Conservation (phyloP, 73 alveolate genomes). For the Paramecium tetraurelia region DNA sequence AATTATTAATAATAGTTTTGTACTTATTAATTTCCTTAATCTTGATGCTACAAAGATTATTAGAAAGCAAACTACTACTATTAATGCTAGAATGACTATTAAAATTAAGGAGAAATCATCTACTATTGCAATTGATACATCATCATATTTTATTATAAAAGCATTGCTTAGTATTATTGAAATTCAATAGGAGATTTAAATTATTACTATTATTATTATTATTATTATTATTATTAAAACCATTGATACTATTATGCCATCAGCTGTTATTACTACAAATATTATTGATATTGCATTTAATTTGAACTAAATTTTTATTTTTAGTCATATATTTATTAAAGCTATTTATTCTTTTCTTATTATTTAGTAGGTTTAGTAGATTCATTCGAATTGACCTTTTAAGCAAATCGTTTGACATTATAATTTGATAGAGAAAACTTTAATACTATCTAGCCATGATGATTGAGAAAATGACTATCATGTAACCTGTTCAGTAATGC, state of each 20-base stretch:
- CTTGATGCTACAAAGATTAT: not conserved
- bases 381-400: not conserved
- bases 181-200: not conserved
- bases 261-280: not conserved
- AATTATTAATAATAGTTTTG: not conserved
- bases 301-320: not conserved
- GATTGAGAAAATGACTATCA: not conserved
- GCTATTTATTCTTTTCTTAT: not conserved
- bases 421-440: slow-evolving; percentile 6
- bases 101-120: not conserved
- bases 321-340: not conserved
- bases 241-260: not conserved
- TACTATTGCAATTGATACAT: not conserved
- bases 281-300: not conserved
- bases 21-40: not conserved
- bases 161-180: not conserved
- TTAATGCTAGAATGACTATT: not conserved
- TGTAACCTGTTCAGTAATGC: not conserved
- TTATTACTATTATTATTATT: not conserved
- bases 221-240: not conserved
- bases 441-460: slow-evolving; percentile 19
- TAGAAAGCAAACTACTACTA: not conserved
- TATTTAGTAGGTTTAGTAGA: not conserved
- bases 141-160: not conserved
- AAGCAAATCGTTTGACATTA: not conserved